A percentile compares a stretch with the other conserved stretches of the same genome.
Evolutionary conservation across 345 rosid species (phyloP).

Genomic region (Jatropha curcas): DNA sequence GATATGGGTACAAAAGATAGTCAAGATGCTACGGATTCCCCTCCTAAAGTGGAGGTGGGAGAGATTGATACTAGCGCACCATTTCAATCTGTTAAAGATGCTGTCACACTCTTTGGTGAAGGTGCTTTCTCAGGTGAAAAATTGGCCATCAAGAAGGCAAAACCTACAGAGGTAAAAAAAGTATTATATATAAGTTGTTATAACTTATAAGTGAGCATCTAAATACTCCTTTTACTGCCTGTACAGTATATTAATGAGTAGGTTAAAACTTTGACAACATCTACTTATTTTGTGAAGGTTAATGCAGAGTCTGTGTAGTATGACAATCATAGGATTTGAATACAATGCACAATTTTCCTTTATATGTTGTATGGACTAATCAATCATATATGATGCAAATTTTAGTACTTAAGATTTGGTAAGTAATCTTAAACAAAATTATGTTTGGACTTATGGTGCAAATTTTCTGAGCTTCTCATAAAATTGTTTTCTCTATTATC

Average conservation of each 20-base stretch:
- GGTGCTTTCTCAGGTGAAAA: slow-evolving; percentile 85
- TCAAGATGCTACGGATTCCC: slow-evolving; percentile 49
- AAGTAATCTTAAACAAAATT: not conserved
- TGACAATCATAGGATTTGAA: not conserved
- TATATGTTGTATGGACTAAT: not conserved
- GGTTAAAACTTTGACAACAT: not conserved
- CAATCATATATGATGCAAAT: not conserved
- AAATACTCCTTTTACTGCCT: not conserved
- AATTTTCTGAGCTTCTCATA: too few relatives aligned
- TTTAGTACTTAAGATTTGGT: not conserved
- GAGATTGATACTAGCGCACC: slow-evolving; percentile 98
- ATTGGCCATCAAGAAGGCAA: slow-evolving; percentile 59
- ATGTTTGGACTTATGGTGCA: not conserved
- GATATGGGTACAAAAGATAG: slow-evolving; percentile 75
- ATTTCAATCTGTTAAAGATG: slow-evolving; percentile 96
- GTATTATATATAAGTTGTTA: not conserved
- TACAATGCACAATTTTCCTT: not conserved
- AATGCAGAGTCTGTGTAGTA: not conserved
- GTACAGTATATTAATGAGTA: not conserved
- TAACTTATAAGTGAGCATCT: not conserved
- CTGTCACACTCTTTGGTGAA: slow-evolving; percentile 83
- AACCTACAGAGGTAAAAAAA: slow-evolving; percentile 68
- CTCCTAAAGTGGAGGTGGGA: slow-evolving; percentile 81
- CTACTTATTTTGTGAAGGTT: not conserved
- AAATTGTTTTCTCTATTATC: too few relatives aligned